phyloP scores from a whole-genome alignment of 805 yeast species.

The Saccharomycopsis microspora region DNA sequence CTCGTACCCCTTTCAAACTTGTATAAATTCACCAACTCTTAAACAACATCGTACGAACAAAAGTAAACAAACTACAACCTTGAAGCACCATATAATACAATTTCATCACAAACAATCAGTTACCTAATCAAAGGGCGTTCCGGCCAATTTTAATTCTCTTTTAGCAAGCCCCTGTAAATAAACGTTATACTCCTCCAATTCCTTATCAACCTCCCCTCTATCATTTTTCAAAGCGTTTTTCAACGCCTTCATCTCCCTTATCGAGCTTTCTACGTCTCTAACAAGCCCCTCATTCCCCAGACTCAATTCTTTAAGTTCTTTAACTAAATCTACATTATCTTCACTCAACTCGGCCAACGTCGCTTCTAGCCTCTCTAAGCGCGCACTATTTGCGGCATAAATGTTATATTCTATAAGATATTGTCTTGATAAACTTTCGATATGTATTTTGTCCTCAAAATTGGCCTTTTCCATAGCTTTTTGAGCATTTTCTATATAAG shows the following conservation, averaged over 20 bases:
- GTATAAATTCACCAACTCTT: too few species aligned
- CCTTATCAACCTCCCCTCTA: not conserved
- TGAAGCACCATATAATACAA: too few species aligned
- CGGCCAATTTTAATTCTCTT: not conserved
- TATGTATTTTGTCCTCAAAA: not conserved
- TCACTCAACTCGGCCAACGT: not conserved
- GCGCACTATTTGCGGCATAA: not conserved
- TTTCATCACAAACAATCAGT: too few species aligned
- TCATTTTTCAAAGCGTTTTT: slow-evolving; percentile 1
- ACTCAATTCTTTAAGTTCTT: slow-evolving; percentile 1
- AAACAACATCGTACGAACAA: too few species aligned
- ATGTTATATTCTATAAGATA: slow-evolving; percentile 11
- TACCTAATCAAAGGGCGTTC: too few species aligned
- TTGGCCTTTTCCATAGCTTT: slow-evolving; percentile 14
- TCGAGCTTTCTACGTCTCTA: not conserved
- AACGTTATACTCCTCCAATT: not conserved
- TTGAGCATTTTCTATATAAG: slow-evolving; percentile 22
- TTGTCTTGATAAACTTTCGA: slow-evolving; percentile 1
- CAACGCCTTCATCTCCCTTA: slow-evolving; percentile 1
- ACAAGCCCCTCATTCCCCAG: not conserved
- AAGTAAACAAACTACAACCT: too few species aligned
- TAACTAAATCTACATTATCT: slow-evolving; percentile 2
- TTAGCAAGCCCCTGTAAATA: slow-evolving; percentile 4
- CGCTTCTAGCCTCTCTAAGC: not conserved
- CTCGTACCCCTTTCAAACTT: too few species aligned